A percentile compares a stretch with the other conserved stretches of the same genome.
These are phyloP conservation scores for Spizellomyces punctatus DNA, from an alignment of 192 early-diverging fungal species.

Conservation along the genomic window DNA sequence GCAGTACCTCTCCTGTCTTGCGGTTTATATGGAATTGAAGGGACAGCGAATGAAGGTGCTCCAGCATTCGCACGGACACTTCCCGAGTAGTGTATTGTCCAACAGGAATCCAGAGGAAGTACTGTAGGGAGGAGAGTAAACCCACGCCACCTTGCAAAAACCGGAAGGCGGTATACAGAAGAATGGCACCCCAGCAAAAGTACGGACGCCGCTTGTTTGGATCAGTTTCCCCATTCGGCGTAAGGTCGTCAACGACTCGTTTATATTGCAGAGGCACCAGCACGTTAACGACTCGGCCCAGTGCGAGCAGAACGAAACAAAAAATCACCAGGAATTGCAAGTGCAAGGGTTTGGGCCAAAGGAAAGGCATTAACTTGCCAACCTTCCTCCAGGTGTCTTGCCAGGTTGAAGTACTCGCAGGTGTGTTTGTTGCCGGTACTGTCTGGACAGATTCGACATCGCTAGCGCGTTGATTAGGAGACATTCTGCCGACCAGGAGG, in stretches of 20 bases:
- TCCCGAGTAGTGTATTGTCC: slow-evolving; percentile 90
- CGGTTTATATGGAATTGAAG: slow-evolving; percentile 91
- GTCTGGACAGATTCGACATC: neutral
- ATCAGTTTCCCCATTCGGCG: slow-evolving; percentile 33
- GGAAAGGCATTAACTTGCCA: slow-evolving; percentile 73
- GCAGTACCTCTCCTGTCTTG: slow-evolving; percentile 93
- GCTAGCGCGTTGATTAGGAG: neutral
- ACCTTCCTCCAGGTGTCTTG: slow-evolving; percentile 37
- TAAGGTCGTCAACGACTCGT: slow-evolving; percentile 72
- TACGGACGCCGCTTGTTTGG: slow-evolving; percentile 13
- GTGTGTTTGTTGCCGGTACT: slow-evolving; percentile 10
- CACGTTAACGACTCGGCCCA: slow-evolving; percentile 72
- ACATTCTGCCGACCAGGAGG: neutral
- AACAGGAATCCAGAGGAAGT: slow-evolving; percentile 91
- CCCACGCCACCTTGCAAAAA: slow-evolving; percentile 79
- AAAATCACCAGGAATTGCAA: slow-evolving; percentile 71
- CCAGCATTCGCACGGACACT: slow-evolving; percentile 88
- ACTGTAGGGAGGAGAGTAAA: slow-evolving; percentile 74
- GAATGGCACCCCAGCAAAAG: slow-evolving; percentile 60
- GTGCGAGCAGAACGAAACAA: slow-evolving; percentile 66
- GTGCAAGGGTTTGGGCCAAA: slow-evolving; percentile 71
- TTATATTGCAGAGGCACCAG: slow-evolving; percentile 86
- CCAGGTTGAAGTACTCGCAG: slow-evolving; percentile 40
- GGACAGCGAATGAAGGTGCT: slow-evolving; percentile 86
- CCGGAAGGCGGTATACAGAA: slow-evolving; percentile 63